Base-by-base conservation (phyloP, 257 asterid genomes). In the Solanum ossicruentum region DNA sequence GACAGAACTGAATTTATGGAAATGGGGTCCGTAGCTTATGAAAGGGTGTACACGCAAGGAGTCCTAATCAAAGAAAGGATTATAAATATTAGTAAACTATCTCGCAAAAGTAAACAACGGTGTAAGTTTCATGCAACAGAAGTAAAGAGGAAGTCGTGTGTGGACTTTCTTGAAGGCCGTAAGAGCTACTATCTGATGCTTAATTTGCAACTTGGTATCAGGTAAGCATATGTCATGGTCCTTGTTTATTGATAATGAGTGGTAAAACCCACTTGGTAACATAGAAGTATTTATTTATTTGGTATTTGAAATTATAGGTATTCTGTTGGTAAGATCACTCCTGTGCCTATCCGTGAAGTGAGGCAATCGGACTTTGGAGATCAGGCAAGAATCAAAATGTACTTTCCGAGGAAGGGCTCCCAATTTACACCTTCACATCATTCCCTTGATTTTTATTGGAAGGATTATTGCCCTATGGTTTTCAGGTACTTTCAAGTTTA, bases 11-110 rank as follows among this genome's bases (percentile, higher is more conserved):
- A 92, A 87, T 61, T 85, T 82, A 83, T 86, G 87, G 91, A 88
- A 75, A 84, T 84, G 26, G 85, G 82, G 78, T 78, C 88, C 36
- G 88, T 93, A 85, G 94, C 94, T 60, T 95, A 89, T 89, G 98
- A 95, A 91, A 95, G 98, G 89, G 99, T 95, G 89, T 97, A 97
- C 87, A 95, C 94, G 93, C 99, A 97, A 92, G 99, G 98, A 87
- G 98, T 95, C 86, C 91, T 95, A 84, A 90, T 97, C 86, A 94
- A 88, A 87, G 99, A 97, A 90, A 89, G 94, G 66, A 83, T 90
- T 84, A 89, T 89, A 86, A 88, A 86, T 83, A 85, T 84, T 55
- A 83, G 96, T 66, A 89, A 89, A 86, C 85, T 86, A 79, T 87
- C 97, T 81, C 85, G 84, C 70, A 93, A 88, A 90, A 90, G 88